These are phyloP conservation scores for Solanum megistacrolobum DNA, from an alignment of 257 asterid genomes.

Conservation along the genomic window DNA sequence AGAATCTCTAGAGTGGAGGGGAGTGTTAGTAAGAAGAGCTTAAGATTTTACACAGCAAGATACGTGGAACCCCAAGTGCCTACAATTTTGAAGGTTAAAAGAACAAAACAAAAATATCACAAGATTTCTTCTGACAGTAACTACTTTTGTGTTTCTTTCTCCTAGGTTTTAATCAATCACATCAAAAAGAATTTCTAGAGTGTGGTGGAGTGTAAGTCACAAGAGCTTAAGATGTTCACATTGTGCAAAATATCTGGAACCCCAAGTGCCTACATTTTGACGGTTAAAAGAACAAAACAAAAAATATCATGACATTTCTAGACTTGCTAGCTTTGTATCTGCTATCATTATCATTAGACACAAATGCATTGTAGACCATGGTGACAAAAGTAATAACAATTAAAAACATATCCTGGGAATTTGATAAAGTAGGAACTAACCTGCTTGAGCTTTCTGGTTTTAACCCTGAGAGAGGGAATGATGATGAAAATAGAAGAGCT, in stretches of 20 bases:
- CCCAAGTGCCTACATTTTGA: neutral
- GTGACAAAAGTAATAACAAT: neutral
- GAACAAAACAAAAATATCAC: neutral
- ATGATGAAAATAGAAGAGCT: slow-evolving; percentile 12
- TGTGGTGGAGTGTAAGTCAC: neutral
- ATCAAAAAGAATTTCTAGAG: neutral
- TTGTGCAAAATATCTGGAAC: neutral
- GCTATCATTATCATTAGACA: neutral
- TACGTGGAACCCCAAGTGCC: neutral
- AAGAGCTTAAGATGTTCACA: neutral
- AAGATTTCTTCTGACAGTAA: neutral
- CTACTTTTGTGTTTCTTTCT: neutral
- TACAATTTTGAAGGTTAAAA: neutral
- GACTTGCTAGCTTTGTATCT: neutral
- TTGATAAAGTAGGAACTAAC: neutral
- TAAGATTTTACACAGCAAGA: neutral
- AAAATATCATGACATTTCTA: neutral
- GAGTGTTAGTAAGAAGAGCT: neutral
- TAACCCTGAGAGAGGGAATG: neutral
- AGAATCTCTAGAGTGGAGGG: neutral
- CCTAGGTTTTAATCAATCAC: neutral
- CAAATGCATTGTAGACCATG: neutral
- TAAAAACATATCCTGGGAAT: neutral
- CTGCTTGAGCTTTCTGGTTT: slow-evolving; percentile 12
- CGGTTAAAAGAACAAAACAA: neutral